A percentile compares a stretch with the other conserved stretches of the same genome.
Evolutionary conservation across 1,284 basidiomycete genomes (phyloP).

Genomic region (Meira nashicola): DNA sequence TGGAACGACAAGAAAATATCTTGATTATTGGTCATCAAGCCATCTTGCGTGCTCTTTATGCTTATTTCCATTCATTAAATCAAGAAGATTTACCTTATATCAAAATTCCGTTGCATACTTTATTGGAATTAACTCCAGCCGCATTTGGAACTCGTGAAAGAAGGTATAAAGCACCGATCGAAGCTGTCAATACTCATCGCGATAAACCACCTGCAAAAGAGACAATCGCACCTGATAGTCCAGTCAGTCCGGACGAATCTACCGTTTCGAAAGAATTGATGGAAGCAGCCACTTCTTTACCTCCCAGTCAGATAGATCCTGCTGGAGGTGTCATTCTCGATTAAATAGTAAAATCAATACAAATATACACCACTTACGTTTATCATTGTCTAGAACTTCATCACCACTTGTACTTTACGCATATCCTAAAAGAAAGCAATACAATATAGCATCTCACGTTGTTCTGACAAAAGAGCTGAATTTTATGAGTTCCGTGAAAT

Average conservation of each 20-base stretch:
- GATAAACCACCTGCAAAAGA: conserved; percentile 28
- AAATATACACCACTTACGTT: no score
- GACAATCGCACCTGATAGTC: conserved; percentile 11
- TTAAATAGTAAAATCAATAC: no score
- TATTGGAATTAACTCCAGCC: conserved; percentile 65
- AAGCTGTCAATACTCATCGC: conserved; percentile 50
- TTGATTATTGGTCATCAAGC: conserved; percentile 93
- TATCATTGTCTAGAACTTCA: no score
- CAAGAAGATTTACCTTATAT: conserved; percentile 96
- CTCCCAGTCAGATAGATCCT: conserved; percentile 17
- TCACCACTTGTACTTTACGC: no score
- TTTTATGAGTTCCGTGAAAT: no score
- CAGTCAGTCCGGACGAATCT: conserved; percentile 27
- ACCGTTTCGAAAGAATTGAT: conserved; percentile 18
- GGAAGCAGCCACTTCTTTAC: conserved; percentile 21
- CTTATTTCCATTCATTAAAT: conserved; percentile 86
- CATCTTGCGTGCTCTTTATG: conserved; percentile 59
- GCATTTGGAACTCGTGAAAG: conserved; percentile 99
- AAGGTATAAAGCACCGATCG: conserved; percentile 60
- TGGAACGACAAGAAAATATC: conserved; percentile 95
- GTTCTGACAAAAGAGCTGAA: no score
- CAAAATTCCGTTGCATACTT: conserved; percentile 69
- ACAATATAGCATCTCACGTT: no score
- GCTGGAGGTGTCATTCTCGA: background rate
- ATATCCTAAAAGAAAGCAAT: no score